Percentiles rank a stretch among this genome's conserved stretches.
phyloP scores from a whole-genome alignment of 2,329 filamentous ascomycete species.

The Fusarium subglutinans region DNA sequence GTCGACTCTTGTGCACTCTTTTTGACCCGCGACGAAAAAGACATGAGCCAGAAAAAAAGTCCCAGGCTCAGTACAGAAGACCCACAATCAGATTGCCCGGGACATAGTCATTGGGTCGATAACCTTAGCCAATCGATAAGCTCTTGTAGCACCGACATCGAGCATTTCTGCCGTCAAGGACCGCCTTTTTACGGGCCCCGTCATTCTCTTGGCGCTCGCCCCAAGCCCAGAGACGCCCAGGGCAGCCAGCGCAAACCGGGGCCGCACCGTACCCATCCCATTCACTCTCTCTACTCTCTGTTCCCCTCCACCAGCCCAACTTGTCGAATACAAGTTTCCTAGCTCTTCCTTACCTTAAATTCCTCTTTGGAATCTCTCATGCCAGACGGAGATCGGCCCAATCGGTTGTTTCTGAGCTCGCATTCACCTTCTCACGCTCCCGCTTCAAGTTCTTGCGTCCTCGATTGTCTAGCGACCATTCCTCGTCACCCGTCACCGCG shows the following conservation, averaged over 20 bases:
- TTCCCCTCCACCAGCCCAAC: conserved; percentile 11
- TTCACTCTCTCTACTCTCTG: conserved; percentile 26
- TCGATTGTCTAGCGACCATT: conserved; percentile 19
- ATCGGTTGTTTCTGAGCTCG: conserved; percentile 9
- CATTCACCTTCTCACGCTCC: neutral
- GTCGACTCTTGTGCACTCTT: conserved; percentile 17
- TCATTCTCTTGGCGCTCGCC: conserved; percentile 41
- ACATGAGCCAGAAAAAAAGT: conserved; percentile 40
- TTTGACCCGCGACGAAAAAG: conserved; percentile 37
- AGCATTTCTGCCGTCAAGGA: conserved; percentile 44
- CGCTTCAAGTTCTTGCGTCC: neutral
- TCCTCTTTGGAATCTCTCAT: conserved; percentile 16
- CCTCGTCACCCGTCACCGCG: conserved; percentile 19
- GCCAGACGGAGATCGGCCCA: conserved; percentile 8
- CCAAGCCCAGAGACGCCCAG: conserved; percentile 11
- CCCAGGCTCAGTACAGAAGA: conserved; percentile 14
- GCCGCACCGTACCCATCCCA: conserved; percentile 26
- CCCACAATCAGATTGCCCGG: conserved; percentile 30
- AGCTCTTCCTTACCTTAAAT: neutral
- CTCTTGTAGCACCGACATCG: neutral
- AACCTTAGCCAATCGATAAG: conserved; percentile 20
- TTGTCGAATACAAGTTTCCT: conserved; percentile 3
- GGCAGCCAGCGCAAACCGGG: conserved; percentile 40
- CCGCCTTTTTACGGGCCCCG: conserved; percentile 42
- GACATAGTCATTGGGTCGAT: conserved; percentile 5